These are phyloP conservation scores for Colletotrichum liriopes DNA, from an alignment of 2,329 filamentous ascomycete genomes.

Conservation along the genomic window DNA sequence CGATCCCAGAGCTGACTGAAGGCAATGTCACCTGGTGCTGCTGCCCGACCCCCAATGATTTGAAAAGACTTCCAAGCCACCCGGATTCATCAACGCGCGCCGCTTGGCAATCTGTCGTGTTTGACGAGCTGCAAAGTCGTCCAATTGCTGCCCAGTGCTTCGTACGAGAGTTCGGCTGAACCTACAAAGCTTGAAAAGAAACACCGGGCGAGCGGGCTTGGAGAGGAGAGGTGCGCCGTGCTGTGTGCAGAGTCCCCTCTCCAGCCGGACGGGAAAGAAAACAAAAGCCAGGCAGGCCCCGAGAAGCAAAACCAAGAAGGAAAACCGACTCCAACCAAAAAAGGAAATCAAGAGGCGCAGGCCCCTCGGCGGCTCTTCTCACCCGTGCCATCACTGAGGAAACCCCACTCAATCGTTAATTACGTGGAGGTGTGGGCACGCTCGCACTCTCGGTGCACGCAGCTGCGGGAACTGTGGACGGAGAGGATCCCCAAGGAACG, in stretches of 20 bases:
- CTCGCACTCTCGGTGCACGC: conserved; percentile 12
- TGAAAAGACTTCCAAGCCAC: neutral
- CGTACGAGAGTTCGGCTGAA: conserved; percentile 12
- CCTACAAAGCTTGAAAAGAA: conserved; percentile 4
- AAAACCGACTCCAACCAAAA: neutral
- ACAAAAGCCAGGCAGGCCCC: neutral
- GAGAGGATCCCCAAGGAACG: conserved; percentile 20
- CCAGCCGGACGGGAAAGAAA: neutral
- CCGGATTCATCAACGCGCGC: neutral
- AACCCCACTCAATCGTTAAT: conserved; percentile 35
- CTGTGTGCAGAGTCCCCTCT: neutral
- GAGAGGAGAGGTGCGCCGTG: neutral
- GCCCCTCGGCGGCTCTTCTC: conserved; percentile 33
- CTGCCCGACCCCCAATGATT: neutral
- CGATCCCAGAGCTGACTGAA: conserved; percentile 13
- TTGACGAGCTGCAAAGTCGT: conserved; percentile 11
- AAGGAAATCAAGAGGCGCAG: conserved; percentile 34
- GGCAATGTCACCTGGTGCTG: neutral
- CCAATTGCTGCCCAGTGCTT: neutral
- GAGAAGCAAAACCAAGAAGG: neutral
- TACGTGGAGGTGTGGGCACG: conserved; percentile 38
- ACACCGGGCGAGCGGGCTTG: neutral
- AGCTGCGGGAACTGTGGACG: conserved; percentile 22
- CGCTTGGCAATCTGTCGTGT: neutral
- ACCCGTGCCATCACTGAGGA: conserved; percentile 11